A percentile compares a stretch with the other conserved stretches of the same genome.
phyloP scores from a whole-genome alignment of 495 filamentous ascomycete species.

The Cercophora scortea region DNA sequence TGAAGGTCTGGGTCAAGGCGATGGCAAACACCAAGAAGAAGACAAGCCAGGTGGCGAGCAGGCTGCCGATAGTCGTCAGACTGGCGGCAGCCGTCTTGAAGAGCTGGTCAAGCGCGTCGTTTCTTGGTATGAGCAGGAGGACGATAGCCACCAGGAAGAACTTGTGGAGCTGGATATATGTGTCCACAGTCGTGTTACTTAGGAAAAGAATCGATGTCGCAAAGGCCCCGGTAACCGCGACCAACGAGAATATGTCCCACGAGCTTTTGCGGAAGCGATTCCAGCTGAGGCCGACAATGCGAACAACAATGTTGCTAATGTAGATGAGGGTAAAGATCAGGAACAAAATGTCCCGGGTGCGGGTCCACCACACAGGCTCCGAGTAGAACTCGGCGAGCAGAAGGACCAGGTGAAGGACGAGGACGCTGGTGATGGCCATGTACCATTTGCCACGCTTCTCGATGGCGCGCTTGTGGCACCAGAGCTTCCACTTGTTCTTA shows the following conservation, averaged over 20 bases:
- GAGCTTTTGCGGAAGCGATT: conserved; percentile 84
- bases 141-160: conserved; percentile 87
- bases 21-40: conserved; percentile 96
- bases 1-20: conserved; percentile 92
- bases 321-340: conserved; percentile 80
- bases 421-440: conserved; percentile 62
- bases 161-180: conserved; percentile 78
- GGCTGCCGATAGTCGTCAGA: conserved; percentile 81
- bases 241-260: conserved; percentile 87
- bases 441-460: conserved; percentile 96
- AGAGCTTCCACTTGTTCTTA: conserved; percentile 69
- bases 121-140: conserved; percentile 87
- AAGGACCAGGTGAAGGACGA: conserved; percentile 76
- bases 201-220: conserved; percentile 65
- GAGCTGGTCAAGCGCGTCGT: conserved; percentile 95
- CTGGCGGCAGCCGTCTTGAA: conserved; percentile 99
- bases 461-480: conserved; percentile 90
- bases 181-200: conserved; percentile 43
- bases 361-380: conserved; percentile 58
- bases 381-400: conserved; percentile 81
- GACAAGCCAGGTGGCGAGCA: conserved; percentile 94
- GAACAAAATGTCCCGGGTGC: conserved; percentile 67
- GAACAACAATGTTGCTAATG: conserved; percentile 74
- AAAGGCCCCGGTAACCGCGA: conserved; percentile 79
- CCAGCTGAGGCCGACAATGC: conserved; percentile 87